phyloP scores from a whole-genome alignment of 2,329 filamentous ascomycete species.

The Madurella fahalii region DNA sequence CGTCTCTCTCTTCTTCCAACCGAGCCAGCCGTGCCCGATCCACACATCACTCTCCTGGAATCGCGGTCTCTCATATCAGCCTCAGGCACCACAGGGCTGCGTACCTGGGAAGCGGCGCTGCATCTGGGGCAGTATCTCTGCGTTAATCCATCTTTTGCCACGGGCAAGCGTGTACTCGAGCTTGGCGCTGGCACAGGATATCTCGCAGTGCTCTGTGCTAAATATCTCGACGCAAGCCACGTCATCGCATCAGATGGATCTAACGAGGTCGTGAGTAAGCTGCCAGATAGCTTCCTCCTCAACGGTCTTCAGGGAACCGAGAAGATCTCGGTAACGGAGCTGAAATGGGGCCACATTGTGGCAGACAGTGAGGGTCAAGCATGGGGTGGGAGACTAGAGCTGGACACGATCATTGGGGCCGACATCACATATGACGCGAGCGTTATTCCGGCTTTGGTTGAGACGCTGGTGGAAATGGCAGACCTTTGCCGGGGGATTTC shows the following conservation, averaged over 20 bases:
- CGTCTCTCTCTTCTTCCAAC: slow-evolving; percentile 38
- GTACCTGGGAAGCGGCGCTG: slow-evolving; percentile 78
- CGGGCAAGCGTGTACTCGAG: slow-evolving; percentile 60
- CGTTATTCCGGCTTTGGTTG: slow-evolving; percentile 59
- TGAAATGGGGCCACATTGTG: slow-evolving; percentile 62
- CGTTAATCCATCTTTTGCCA: slow-evolving; percentile 41
- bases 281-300: slow-evolving; percentile 64
- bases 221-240: slow-evolving; percentile 54
- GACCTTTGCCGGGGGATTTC: slow-evolving; percentile 50
- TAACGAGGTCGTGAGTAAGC: slow-evolving; percentile 62
- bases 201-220: slow-evolving; percentile 69
- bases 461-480: slow-evolving; percentile 61
- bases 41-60: slow-evolving; percentile 61
- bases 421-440: slow-evolving; percentile 73
- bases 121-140: slow-evolving; percentile 68
- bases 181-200: slow-evolving; percentile 75
- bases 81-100: slow-evolving; percentile 67
- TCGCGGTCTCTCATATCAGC: slow-evolving; percentile 65
- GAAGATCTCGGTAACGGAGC: slow-evolving; percentile 46
- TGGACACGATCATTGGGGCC: slow-evolving; percentile 68
- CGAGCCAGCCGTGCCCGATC: slow-evolving; percentile 2
- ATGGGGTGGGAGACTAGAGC: slow-evolving; percentile 44
- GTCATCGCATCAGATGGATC: slow-evolving; percentile 72
- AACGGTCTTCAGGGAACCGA: slow-evolving; percentile 56
- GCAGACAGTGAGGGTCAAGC: slow-evolving; percentile 53